Conservation (phyloP, 371 early-diverging fungal genomes). For the Mortierella polycephala region DNA sequence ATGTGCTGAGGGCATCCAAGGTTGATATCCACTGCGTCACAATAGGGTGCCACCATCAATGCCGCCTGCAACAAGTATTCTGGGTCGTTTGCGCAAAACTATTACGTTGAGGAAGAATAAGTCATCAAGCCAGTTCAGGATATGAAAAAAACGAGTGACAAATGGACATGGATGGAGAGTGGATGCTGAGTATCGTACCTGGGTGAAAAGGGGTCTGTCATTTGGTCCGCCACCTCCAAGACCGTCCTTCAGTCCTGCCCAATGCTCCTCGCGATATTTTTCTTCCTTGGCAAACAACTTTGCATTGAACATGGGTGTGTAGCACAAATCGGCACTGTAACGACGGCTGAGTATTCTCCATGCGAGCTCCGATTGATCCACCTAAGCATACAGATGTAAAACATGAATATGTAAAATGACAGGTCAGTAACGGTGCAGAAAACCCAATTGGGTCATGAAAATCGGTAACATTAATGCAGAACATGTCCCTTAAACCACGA, state of each 20-base stretch:
- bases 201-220: slow-evolving; percentile 94
- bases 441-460: neutral
- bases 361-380: slow-evolving; percentile 92
- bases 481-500: too few relatives aligned
- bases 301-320: slow-evolving; percentile 99
- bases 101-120: slow-evolving; percentile 7
- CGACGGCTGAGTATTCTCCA: slow-evolving; percentile 93
- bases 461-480: too few relatives aligned
- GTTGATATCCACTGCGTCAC: slow-evolving; percentile 98
- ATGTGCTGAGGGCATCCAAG: slow-evolving; percentile 99
- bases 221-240: slow-evolving; percentile 68
- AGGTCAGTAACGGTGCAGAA: neutral
- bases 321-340: slow-evolving; percentile 94
- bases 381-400: slow-evolving; percentile 10
- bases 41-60: slow-evolving; percentile 82
- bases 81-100: slow-evolving; percentile 99
- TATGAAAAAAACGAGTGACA: neutral
- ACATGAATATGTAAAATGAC: neutral
- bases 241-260: slow-evolving; percentile 55
- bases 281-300: slow-evolving; percentile 76
- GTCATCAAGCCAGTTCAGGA: too few relatives aligned
- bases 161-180: neutral
- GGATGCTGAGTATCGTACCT: slow-evolving; percentile 62
- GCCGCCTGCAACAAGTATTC: slow-evolving; percentile 88
- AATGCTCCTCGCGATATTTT: slow-evolving; percentile 81